A percentile compares a stretch with the other conserved stretches of the same genome.
Conservation (phyloP, 441 rosid genomes). For the Oxalis stricta region DNA sequence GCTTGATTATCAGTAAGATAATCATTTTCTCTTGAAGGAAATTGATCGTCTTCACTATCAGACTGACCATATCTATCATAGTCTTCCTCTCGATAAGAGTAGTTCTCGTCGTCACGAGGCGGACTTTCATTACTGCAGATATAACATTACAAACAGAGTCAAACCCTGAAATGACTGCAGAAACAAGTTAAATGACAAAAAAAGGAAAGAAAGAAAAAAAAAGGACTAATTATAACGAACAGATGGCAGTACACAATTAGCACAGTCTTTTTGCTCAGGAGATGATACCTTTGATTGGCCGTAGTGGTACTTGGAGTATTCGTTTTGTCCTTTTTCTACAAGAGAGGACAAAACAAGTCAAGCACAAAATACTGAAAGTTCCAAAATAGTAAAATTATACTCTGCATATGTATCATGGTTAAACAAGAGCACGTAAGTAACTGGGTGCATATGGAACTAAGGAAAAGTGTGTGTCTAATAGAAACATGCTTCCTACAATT, state of each 20-base stretch:
- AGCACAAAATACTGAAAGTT: not conserved
- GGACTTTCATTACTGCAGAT: constrained; percentile 22
- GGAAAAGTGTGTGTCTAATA: not conserved
- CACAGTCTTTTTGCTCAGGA: too few relatives aligned
- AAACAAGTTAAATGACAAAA: not conserved
- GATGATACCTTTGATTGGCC: constrained; percentile 37
- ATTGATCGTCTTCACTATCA: constrained; percentile 22
- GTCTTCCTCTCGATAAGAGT: constrained; percentile 21
- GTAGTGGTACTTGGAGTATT: constrained; percentile 16
- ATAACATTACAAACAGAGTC: constrained; percentile 6
- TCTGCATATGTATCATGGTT: too few relatives aligned
- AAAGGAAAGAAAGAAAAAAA: not conserved
- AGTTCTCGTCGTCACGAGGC: constrained; percentile 18
- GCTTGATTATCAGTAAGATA: constrained; percentile 14
- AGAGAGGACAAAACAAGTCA: constrained; percentile 1
- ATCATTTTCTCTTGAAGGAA: constrained; percentile 24
- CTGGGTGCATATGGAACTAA: too few relatives aligned
- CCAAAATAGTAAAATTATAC: not conserved
- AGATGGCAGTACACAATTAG: not conserved
- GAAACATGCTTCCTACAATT: not conserved
- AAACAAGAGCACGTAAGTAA: not conserved
- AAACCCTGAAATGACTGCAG: not conserved
- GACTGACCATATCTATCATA: too few relatives aligned
- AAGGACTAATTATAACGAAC: not conserved
- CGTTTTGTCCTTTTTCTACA: constrained; percentile 57